Evolutionary conservation across 1,284 basidiomycete genomes (phyloP).

Genomic region (Trichosporon sp.): DNA sequence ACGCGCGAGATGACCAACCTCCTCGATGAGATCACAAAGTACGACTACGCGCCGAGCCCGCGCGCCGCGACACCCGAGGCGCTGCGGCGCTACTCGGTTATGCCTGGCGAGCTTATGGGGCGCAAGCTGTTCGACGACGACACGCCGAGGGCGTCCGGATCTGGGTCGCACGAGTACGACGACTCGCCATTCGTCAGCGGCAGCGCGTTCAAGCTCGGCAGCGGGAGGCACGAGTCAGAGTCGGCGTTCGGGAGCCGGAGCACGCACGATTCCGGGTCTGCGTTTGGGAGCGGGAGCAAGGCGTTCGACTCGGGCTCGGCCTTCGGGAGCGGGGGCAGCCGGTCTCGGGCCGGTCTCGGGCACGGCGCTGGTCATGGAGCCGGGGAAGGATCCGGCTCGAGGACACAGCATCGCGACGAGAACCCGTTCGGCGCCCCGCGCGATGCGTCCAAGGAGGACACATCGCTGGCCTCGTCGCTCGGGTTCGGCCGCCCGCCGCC

Average conservation of each 20-base stretch:
- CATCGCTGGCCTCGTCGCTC: not conserved
- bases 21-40: constrained; percentile 36
- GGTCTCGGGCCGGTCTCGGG: not conserved
- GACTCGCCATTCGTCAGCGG: not conserved
- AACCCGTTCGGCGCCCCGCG: not conserved
- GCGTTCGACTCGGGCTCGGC: not conserved
- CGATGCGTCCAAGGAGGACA: not conserved
- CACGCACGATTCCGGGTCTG: not conserved
- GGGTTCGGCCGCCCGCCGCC: not conserved
- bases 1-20: constrained; percentile 34
- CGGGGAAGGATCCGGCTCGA: not conserved
- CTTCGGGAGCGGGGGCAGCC: not conserved
- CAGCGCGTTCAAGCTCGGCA: not conserved
- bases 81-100: constrained; percentile 37
- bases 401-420: not conserved
- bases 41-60: constrained; percentile 29
- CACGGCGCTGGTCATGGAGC: not conserved
- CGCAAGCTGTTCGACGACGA: constrained; percentile 15
- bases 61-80: constrained; percentile 33
- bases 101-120: constrained; percentile 24
- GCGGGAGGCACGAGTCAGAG: not conserved
- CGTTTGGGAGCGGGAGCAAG: not conserved
- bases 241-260: not conserved
- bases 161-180: not conserved
- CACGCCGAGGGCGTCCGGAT: not conserved